Evolutionary conservation across 148 eudicot genomes (phyloP).

Genomic region (Pouteria glomerata): DNA sequence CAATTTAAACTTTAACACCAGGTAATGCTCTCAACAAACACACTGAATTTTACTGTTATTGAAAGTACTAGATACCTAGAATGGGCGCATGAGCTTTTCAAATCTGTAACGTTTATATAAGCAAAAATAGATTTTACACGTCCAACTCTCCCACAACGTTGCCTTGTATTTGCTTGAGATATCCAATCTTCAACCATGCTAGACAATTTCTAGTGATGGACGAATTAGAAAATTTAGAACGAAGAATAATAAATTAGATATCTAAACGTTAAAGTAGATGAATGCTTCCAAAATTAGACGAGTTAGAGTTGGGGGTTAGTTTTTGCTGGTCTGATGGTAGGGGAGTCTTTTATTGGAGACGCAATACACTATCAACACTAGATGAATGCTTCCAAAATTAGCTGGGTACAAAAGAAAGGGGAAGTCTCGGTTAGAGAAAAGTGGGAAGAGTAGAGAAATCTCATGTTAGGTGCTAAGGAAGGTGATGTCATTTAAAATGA

Average conservation of each 20-base stretch:
- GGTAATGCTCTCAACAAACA: not conserved
- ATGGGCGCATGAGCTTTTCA: slow-evolving; percentile 77
- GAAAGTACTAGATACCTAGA: slow-evolving; percentile 56
- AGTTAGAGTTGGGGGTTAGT: not conserved
- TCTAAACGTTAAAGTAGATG: not conserved
- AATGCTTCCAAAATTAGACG: not conserved
- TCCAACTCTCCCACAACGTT: slow-evolving; percentile 98
- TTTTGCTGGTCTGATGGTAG: too few species aligned
- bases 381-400: not conserved
- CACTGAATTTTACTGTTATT: not conserved
- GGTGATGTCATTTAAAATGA: too few species aligned
- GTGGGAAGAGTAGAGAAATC: too few species aligned
- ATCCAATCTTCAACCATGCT: slow-evolving; percentile 99
- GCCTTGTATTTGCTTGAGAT: slow-evolving; percentile 96
- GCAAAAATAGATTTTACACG: slow-evolving; percentile 96
- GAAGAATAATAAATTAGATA: slow-evolving; percentile 2
- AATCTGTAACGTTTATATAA: slow-evolving; percentile 68
- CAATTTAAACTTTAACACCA: not conserved
- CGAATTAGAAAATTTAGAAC: slow-evolving; percentile 10
- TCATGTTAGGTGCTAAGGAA: too few species aligned
- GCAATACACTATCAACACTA: too few species aligned
- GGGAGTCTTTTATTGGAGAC: too few species aligned
- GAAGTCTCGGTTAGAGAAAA: too few species aligned
- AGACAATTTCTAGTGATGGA: slow-evolving; percentile 68
- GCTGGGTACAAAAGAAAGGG: too few species aligned